A percentile compares a stretch with the other conserved stretches of the same genome.
These are phyloP conservation scores for Saturnispora zaruensis DNA, from an alignment of 805 yeast species.

Conservation along the genomic window DNA sequence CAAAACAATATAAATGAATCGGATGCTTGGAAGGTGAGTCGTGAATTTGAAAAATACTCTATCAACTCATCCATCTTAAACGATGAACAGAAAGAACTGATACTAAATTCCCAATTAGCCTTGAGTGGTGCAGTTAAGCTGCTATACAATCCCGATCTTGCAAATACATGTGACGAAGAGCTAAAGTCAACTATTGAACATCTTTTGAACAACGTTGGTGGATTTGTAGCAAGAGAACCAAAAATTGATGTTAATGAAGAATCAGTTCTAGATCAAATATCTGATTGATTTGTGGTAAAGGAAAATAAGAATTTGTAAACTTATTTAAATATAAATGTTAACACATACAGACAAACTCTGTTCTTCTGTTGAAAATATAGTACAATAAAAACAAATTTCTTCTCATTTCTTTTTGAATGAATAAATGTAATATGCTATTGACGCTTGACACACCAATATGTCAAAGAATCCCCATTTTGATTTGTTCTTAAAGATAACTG, in stretches of 20 bases:
- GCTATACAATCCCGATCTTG: slow-evolving; percentile 30
- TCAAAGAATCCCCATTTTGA: background rate
- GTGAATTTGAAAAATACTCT: slow-evolving; percentile 36
- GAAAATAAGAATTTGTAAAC: background rate
- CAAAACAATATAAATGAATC: slow-evolving; percentile 19
- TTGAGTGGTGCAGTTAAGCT: slow-evolving; percentile 31
- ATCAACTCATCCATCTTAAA: slow-evolving; percentile 14
- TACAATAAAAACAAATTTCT: background rate
- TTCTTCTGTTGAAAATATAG: background rate
- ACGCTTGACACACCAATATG: background rate
- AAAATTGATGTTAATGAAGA: slow-evolving; percentile 6
- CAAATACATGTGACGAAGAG: slow-evolving; percentile 45
- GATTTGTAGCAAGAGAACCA: slow-evolving; percentile 25
- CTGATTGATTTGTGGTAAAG: background rate
- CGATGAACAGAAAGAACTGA: slow-evolving; percentile 14
- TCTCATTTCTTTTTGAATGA: background rate
- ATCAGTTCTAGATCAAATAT: slow-evolving; percentile 3
- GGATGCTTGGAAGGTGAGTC: slow-evolving; percentile 20
- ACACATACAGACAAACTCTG: background rate
- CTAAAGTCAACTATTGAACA: slow-evolving; percentile 44
- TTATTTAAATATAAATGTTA: background rate
- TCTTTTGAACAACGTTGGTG: slow-evolving; percentile 52
- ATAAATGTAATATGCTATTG: background rate
- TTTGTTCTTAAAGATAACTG: background rate
- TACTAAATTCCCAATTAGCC: slow-evolving; percentile 36